phyloP scores from a whole-genome alignment of 2,329 filamentous ascomycete genomes.

The Grosmannia penicillata region DNA sequence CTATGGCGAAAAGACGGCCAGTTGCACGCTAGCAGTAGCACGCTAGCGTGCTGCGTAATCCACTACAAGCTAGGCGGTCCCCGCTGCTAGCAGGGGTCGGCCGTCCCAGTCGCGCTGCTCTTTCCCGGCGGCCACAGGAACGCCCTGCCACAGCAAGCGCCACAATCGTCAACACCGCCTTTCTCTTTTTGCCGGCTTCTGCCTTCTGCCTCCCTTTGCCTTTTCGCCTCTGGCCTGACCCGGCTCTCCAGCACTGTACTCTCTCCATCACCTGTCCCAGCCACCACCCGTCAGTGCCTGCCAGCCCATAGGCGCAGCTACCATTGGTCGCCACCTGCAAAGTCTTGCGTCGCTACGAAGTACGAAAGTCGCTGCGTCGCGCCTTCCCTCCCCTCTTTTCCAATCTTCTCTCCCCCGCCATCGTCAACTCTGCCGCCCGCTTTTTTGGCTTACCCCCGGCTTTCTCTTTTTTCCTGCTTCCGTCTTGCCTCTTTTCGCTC shows the following conservation, averaged over 20 bases:
- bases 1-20: neutral
- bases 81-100: constrained; percentile 9
- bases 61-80: constrained; percentile 8
- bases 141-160: constrained; percentile 3
- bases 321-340: constrained; percentile 4
- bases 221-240: too few species aligned
- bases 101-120: constrained; percentile 4
- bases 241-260: neutral
- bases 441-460: constrained; percentile 3
- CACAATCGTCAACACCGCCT: constrained; percentile 4
- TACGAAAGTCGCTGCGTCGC: too few species aligned
- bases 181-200: too few species aligned
- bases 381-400: constrained; percentile 1
- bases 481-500: neutral
- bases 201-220: too few species aligned
- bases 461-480: constrained; percentile 1
- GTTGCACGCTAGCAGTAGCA: constrained; percentile 1
- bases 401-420: constrained; percentile 6
- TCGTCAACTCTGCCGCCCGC: constrained; percentile 7
- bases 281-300: constrained; percentile 1
- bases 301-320: constrained; percentile 5
- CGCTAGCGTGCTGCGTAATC: constrained; percentile 10
- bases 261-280: neutral
- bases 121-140: constrained; percentile 5
- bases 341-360: neutral